Evolutionary conservation across 2,329 filamentous ascomycete species (phyloP).

Genomic region (Claviceps cyperi): DNA sequence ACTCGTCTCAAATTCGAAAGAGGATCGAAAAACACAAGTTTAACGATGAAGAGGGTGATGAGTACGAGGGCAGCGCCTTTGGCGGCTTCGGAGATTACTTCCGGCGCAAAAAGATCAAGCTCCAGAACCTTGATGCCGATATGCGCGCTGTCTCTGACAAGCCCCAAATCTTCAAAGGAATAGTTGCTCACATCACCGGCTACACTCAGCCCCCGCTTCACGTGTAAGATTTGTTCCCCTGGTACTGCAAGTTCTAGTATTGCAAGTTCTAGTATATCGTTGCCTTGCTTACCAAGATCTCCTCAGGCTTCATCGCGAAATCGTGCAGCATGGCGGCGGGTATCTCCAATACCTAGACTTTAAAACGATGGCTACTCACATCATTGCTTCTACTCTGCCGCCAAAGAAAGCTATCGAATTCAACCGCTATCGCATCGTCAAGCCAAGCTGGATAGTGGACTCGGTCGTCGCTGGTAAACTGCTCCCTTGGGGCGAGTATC

Average conservation of each 20-base stretch:
- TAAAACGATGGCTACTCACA: conserved; percentile 91
- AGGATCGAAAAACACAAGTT: conserved; percentile 56
- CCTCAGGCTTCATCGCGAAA: conserved; percentile 54
- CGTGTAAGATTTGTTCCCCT: conserved; percentile 31
- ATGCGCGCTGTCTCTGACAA: conserved; percentile 56
- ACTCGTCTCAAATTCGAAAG: conserved; percentile 47
- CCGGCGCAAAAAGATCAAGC: conserved; percentile 87
- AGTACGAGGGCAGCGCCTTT: conserved; percentile 78
- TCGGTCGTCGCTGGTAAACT: conserved; percentile 70
- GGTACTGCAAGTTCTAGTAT: neutral
- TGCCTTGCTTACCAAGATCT: conserved; percentile 8
- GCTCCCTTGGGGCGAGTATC: conserved; percentile 74
- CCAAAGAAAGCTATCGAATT: conserved; percentile 91
- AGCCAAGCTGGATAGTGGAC: conserved; percentile 87
- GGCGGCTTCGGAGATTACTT: conserved; percentile 88
- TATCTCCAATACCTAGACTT: conserved; percentile 91
- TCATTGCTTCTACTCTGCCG: conserved; percentile 79
- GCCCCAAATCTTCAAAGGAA: conserved; percentile 75
- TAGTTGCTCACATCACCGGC: conserved; percentile 85
- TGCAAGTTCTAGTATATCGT: neutral
- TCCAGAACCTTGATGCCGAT: conserved; percentile 85
- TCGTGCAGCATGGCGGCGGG: conserved; percentile 85
- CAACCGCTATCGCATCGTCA: conserved; percentile 75
- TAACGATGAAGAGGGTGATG: conserved; percentile 69
- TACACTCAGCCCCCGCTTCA: conserved; percentile 91